Conservation (phyloP, 768 basidiomycete genomes). For the Leccinum arenicola region DNA sequence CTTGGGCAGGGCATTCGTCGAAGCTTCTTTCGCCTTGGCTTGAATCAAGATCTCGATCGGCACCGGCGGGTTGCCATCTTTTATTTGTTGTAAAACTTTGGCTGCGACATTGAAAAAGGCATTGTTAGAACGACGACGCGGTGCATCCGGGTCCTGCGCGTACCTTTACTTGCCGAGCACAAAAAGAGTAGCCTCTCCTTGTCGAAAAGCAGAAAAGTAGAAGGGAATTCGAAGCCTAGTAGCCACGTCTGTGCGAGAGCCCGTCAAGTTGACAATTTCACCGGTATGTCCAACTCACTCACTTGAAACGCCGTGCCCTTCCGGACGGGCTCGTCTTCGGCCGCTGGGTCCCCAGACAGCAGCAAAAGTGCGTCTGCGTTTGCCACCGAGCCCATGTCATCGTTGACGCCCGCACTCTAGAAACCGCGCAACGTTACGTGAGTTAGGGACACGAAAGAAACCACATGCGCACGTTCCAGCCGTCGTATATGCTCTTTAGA, state of each 20-base stretch:
- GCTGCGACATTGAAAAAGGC: conserved; percentile 45
- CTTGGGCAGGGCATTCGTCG: conserved; percentile 70
- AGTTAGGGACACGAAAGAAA: conserved; percentile 13
- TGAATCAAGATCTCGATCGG: conserved; percentile 76
- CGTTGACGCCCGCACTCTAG: conserved; percentile 63
- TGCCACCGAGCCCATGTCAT: conserved; percentile 68
- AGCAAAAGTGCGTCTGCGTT: conserved; percentile 70
- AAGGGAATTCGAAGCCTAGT: conserved; percentile 96
- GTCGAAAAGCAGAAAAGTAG: conserved; percentile 83
- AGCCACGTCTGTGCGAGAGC: conserved; percentile 76
- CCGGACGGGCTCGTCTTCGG: conserved; percentile 86
- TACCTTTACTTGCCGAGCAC: conserved; percentile 89
- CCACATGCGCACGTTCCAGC: conserved; percentile 53
- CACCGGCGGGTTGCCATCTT: conserved; percentile 51
- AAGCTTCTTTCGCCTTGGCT: conserved; percentile 75
- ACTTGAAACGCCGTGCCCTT: conserved; percentile 94
- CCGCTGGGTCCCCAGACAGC: conserved; percentile 71
- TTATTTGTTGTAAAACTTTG: conserved; percentile 80
- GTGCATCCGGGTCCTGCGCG: conserved; percentile 7
- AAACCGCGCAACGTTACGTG: conserved; percentile 4
- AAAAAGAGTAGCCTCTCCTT: conserved; percentile 75
- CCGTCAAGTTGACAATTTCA: conserved; percentile 2
- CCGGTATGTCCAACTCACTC: conserved; percentile 18
- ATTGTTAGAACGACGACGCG: conserved; percentile 11
- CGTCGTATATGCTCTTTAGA: conserved; percentile 54